Percentiles rank a stretch among this genome's conserved stretches.
phyloP scores from a whole-genome alignment of 2,329 filamentous ascomycete genomes.

The Boeremia exigua region DNA sequence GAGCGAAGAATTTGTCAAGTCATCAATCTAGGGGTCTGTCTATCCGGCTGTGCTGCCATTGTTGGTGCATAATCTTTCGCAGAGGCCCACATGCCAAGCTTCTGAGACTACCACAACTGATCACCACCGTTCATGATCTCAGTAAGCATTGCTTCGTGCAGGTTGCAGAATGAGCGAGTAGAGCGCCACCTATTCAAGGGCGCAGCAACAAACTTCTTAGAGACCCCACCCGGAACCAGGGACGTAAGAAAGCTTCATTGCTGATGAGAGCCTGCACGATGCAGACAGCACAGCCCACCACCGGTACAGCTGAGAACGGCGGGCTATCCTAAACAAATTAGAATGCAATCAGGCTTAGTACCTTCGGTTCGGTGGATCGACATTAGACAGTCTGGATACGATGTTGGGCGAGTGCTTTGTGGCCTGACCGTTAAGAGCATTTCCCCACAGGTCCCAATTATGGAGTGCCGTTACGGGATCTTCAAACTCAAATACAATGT shows the following conservation, averaged over 20 bases:
- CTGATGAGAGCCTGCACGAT: slow-evolving; percentile 32
- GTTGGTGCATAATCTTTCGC: slow-evolving; percentile 8
- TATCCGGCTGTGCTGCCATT: slow-evolving; percentile 2
- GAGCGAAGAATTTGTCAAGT: background rate
- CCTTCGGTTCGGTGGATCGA: slow-evolving; percentile 25
- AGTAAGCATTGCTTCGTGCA: slow-evolving; percentile 12
- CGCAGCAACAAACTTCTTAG: slow-evolving; percentile 17
- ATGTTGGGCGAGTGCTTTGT: slow-evolving; percentile 22
- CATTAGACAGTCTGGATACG: slow-evolving; percentile 28
- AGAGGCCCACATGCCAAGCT: slow-evolving; percentile 12
- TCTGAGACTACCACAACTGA: slow-evolving; percentile 6
- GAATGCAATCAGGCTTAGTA: slow-evolving; percentile 25
- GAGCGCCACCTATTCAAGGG: slow-evolving; percentile 7
- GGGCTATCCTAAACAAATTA: slow-evolving; percentile 21
- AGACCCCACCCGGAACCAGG: slow-evolving; percentile 33
- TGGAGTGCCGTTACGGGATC: slow-evolving; percentile 10
- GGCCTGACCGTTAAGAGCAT: slow-evolving; percentile 23
- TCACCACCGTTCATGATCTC: slow-evolving; percentile 16
- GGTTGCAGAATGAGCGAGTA: slow-evolving; percentile 6
- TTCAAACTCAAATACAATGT: slow-evolving; percentile 4
- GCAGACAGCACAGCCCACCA: slow-evolving; percentile 24
- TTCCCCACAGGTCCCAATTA: slow-evolving; percentile 22
- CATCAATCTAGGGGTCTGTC: background rate
- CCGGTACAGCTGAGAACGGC: slow-evolving; percentile 28
- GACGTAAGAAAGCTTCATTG: slow-evolving; percentile 25